These are phyloP conservation scores for Clarkia xantiana DNA, from an alignment of 345 rosid species.

Conservation along the genomic window DNA sequence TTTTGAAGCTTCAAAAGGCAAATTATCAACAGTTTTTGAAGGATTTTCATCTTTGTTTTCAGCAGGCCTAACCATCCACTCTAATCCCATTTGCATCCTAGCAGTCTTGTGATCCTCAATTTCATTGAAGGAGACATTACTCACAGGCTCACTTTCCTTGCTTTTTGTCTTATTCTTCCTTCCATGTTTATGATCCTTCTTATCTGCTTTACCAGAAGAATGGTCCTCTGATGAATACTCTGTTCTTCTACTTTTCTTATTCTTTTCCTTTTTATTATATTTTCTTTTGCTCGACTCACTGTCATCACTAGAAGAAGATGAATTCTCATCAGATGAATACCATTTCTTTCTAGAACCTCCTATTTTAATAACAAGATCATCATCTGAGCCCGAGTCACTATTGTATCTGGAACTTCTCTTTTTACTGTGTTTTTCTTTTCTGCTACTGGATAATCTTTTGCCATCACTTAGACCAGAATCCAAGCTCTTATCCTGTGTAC, in stretches of 20 bases:
- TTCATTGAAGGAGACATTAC: slow-evolving; percentile 9
- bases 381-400: slow-evolving; percentile 43
- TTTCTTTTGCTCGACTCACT: slow-evolving; percentile 10
- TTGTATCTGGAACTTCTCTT: slow-evolving; percentile 13
- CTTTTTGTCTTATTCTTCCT: slow-evolving; percentile 7
- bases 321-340: slow-evolving; percentile 42
- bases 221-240: slow-evolving; percentile 15
- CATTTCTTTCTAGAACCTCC: slow-evolving; percentile 41
- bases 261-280: slow-evolving; percentile 10
- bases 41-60: slow-evolving; percentile 23
- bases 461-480: slow-evolving; percentile 11
- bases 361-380: slow-evolving; percentile 27
- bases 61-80: slow-evolving; percentile 75
- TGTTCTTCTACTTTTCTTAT: slow-evolving; percentile 13
- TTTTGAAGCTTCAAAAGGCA: slow-evolving; percentile 24
- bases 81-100: slow-evolving; percentile 65
- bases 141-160: slow-evolving; percentile 1
- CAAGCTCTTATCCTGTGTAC: slow-evolving; percentile 14
- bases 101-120: slow-evolving; percentile 30
- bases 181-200: slow-evolving; percentile 12
- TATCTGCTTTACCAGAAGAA: slow-evolving; percentile 10
- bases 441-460: slow-evolving; percentile 14
- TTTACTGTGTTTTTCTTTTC: slow-evolving; percentile 24
- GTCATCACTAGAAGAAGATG: slow-evolving; percentile 16
- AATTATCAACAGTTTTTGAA: slow-evolving; percentile 14